Base-by-base conservation (phyloP, 1,139 yeast genomes). In the Saccharomyces hybrid region DNA sequence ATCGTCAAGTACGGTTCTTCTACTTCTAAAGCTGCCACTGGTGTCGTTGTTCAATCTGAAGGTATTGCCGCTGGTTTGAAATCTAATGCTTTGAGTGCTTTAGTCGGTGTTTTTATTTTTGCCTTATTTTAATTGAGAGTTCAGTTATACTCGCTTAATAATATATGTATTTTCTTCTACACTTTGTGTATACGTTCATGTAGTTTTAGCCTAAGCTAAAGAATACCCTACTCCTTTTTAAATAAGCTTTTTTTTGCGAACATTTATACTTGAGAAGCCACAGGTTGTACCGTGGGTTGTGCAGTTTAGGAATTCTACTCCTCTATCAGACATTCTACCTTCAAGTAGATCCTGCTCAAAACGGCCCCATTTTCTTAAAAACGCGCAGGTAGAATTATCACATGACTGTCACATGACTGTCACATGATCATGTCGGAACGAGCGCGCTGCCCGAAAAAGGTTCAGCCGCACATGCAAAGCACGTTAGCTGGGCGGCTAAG, bases 91-190 rank as follows among this genome's bases (percentile, higher is more conserved):
- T 30, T 34, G 30, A 23, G 32, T 28, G 52, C 52, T 46, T 30
- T 50, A 7, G 50, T 31, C 23, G 52, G 50, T 7, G 14, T 50
- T 8, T 47, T 50, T 5, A 13, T 50, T 47, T 28, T 50, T 13
- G 48, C 52, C 20, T 13, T 50, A 2, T 46, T 50, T 9, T 30
- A 30, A 30, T 1, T 30, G 32, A n/a, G n/a, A n/a, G n/a, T n/a
- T n/a, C n/a, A n/a, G n/a, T n/a, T n/a, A n/a, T n/a, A n/a, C n/a
- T n/a, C n/a, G n/a, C n/a, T n/a, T n/a, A n/a, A n/a, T n/a, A n/a
- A n/a, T n/a, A n/a, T 9, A 13, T 30, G 13, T 30, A 5, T 9
- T 7, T 30, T 30, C n/a, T 9, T 28, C 5, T 28, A 30, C 32
- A 30, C 32, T 30, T 30, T 30, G 32, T 30, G 32, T 30, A 30